Evolutionary conservation across 352 stramenopile species (phyloP), one percentile per base, ranked within the genome.

Genomic region (Blastocystis sp.): DNA sequence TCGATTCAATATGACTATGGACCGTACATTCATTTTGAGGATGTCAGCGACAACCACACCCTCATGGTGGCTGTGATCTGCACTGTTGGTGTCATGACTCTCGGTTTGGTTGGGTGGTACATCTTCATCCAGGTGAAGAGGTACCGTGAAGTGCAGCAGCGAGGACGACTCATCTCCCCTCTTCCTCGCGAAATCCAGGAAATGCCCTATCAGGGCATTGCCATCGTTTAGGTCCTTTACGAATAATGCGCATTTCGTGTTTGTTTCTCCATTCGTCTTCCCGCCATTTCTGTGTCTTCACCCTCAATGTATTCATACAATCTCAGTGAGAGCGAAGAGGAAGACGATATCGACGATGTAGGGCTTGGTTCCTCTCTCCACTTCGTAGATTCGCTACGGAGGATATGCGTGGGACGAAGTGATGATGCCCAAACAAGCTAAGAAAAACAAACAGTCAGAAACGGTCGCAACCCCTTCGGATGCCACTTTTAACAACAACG

Each of bases 351-450:
- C 12, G 74, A 85, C 21, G 74, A 85, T 45, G 74, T 85, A 10
- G n/a, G 16, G 1, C 39, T 67, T 33, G 3, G 29, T 16, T 45
- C 29, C 24, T 33, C 31, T 1, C 26, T 85, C 19, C 24, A 10
- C 51, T 39, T 10, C 33, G 29, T 85, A 85, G 74, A 59, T 85
- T 24, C 45, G 55, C 26, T 85, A 85, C 41, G 55, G 55, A 59
- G 74, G 74, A 33, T 85, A 85, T 67, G 74, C 74, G 1, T 85
- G 74, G 74, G 60, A 85, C 45, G 74, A 85, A n/a, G 55, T 67
- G 13, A 50, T 85, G 29, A 85, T 85, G 74, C 74, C 74, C 12
- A 85, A 85, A 51, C 35, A 61, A 21, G 45, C 50, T 39, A 35
- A 59, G 45, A 67, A 67, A 41, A 33, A 6, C 24, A 85, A 69